These are phyloP conservation scores for Globisporangium nodosum DNA, from an alignment of 352 stramenopile genomes.

Conservation along the genomic window DNA sequence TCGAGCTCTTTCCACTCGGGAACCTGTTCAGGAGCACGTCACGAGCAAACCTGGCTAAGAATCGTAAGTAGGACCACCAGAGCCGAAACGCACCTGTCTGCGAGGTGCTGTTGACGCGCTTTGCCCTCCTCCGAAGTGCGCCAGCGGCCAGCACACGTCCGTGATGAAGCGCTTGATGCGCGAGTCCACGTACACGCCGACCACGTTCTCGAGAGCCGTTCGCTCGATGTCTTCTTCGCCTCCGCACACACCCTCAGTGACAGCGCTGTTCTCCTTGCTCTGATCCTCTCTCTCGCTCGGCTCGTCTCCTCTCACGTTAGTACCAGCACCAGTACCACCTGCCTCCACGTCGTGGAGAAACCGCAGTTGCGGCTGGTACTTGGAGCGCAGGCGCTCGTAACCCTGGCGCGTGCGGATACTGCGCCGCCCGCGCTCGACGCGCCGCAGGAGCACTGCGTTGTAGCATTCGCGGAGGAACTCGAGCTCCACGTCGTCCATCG, in stretches of 20 bases:
- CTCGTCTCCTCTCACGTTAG: background rate
- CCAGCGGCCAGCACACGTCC: constrained; percentile 43
- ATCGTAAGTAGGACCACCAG: background rate
- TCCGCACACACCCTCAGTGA: background rate
- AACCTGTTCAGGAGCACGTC: constrained; percentile 6
- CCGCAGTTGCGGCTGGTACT: constrained; percentile 7
- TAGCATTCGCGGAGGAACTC: constrained; percentile 10
- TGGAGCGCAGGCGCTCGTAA: constrained; percentile 6
- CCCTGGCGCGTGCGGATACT: constrained; percentile 10
- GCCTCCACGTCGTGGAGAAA: constrained; percentile 7
- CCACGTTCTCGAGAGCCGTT: constrained; percentile 8
- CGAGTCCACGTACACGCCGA: constrained; percentile 35
- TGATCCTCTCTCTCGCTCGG: background rate
- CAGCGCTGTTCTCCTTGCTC: background rate
- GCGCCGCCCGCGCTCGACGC: constrained; percentile 3
- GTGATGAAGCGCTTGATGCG: constrained; percentile 31
- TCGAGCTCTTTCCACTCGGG: constrained; percentile 34
- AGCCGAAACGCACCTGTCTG: background rate
- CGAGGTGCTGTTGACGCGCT: background rate
- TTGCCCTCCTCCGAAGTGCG: constrained; percentile 23
- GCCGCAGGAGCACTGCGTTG: constrained; percentile 9
- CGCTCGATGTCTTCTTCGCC: background rate
- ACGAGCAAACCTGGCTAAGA: background rate
- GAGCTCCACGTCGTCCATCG: constrained; percentile 2
- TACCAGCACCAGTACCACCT: background rate